Evolutionary conservation across 768 basidiomycete genomes (phyloP), one percentile per base, ranked within the genome.

Genomic region (Amanita molliuscula): DNA sequence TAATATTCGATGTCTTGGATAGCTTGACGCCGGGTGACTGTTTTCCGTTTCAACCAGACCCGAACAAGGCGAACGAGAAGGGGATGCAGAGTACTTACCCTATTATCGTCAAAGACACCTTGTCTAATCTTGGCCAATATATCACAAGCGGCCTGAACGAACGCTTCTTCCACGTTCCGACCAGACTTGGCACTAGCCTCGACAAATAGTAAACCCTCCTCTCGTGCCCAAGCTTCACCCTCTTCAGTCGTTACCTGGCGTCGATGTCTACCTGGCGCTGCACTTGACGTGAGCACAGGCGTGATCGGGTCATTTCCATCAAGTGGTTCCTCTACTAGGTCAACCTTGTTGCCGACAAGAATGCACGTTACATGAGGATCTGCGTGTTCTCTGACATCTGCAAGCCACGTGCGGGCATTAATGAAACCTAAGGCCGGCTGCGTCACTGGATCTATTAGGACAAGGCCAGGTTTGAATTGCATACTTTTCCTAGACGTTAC

Each of bases 151-250:
- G 88, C 87, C 45, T 74, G 69, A 46, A 84, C 72, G 55, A 91
- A 90, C 9, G 88, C 88, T 20, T 67, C 74, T 49, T 93, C 85
- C 18, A 95, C 92, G 52, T 88, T 88, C 52, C 73, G 67, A 0
- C 92, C 92, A 9, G 82, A 86, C 69, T 86, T 91, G 2, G 92
- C 92, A 62, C 83, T 87, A 3, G 89, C 84, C 63, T 95, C 92
- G 8, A 88, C 80, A 61, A 95, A 95, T 34, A 94, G 69, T 53
- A 96, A 65, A 0, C 84, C 82, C 58, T 94, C 85, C 51, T 88
- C 81, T 49, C 74, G 67, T 1, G 92, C 91, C 73, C 80, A 94
- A 16, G 65, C 64, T 55, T 81, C 75, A 0, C 81, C 92, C 60
- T 90, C 81, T 48, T 84, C 86, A 3, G 71, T 71, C 0, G 79